Evolutionary conservation across 2,329 filamentous ascomycete species (phyloP), one percentile per base, ranked within the genome.

Genomic region (Beauveria varroae): DNA sequence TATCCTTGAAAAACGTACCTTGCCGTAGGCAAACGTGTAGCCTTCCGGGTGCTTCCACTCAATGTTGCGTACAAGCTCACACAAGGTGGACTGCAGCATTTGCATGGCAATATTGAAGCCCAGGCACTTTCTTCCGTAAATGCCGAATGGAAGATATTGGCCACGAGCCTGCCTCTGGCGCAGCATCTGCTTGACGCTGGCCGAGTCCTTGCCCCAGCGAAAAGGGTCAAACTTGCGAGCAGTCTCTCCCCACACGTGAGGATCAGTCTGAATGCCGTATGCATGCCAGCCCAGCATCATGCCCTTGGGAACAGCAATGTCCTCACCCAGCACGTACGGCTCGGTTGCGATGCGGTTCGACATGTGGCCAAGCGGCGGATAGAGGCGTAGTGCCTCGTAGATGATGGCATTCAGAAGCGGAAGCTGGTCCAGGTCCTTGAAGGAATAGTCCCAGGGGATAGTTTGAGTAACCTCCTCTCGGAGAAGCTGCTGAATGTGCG

Each of bases 241-340:
- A 10, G 18, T 43, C 1, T 55, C 43, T 2, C 50, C 52, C 58
- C 58, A 61, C 1, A 55, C 51, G 9, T 28, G 9, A 5, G 58
- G 16, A 12, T 61, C 58, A 5, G 58, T 61, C n/a, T 61, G 58
- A 8, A 61, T 14, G 26, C 58, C 58, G 3, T 61, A 61, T 24
- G 52, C 16, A 22, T 61, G 41, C 51, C 58, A 49, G 18, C 50
- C 58, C 16, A 61, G 28, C 51, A 61, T 41, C 41, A 51, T 41
- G 18, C 46, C 51, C n/a, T 30, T 12, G 8, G 58, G 51, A 10
- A 61, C 30, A 8, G 37, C 41, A 16, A 61, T 40, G 12, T 61
- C 58, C 2, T 40, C 50, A 8, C 51, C 52, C 10, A 61, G 43
- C 22, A 40, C 12, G 24, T 47, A 61, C 6, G 51, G 44, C 24